phyloP scores from a whole-genome alignment of 176 grass and related monocot genomes.

The Rhipidocladum racemiflorum region DNA sequence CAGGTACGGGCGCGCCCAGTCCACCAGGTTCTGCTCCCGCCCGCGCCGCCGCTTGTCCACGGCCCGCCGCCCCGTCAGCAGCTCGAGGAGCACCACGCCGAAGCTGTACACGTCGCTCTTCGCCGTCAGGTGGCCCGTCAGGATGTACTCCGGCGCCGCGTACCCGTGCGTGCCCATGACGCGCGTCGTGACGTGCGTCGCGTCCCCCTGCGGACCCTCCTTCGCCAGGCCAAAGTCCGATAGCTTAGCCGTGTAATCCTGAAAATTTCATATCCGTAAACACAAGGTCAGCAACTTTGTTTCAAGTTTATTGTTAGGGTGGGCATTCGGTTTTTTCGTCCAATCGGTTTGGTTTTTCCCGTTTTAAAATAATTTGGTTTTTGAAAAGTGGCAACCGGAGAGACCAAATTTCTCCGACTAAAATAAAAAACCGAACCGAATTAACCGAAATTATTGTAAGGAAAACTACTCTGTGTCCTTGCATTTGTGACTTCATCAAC shows the following conservation, averaged over 20 bases:
- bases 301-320: not conserved
- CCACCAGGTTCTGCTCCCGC: constrained; percentile 69
- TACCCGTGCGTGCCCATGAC: constrained; percentile 96
- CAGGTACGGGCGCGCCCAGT: constrained; percentile 82
- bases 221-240: constrained; percentile 92
- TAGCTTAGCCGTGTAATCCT: constrained; percentile 92
- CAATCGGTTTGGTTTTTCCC: too few relatives aligned
- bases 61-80: constrained; percentile 59
- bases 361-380: too few relatives aligned
- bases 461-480: not conserved
- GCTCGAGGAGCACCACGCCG: constrained; percentile 69
- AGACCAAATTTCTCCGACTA: too few relatives aligned
- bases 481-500: not conserved
- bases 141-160: constrained; percentile 90
- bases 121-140: constrained; percentile 87
- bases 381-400: too few relatives aligned
- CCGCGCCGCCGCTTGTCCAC: constrained; percentile 61
- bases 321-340: too few relatives aligned
- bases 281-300: not conserved
- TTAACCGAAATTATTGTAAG: too few relatives aligned
- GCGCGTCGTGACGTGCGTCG: constrained; percentile 75
- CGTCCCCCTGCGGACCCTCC: constrained; percentile 62
- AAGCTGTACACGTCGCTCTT: constrained; percentile 90
- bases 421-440: too few relatives aligned
- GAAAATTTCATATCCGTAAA: not conserved